These are phyloP conservation scores for Cyanodermella asteris DNA, from an alignment of 2,329 filamentous ascomycete species.

Conservation along the genomic window DNA sequence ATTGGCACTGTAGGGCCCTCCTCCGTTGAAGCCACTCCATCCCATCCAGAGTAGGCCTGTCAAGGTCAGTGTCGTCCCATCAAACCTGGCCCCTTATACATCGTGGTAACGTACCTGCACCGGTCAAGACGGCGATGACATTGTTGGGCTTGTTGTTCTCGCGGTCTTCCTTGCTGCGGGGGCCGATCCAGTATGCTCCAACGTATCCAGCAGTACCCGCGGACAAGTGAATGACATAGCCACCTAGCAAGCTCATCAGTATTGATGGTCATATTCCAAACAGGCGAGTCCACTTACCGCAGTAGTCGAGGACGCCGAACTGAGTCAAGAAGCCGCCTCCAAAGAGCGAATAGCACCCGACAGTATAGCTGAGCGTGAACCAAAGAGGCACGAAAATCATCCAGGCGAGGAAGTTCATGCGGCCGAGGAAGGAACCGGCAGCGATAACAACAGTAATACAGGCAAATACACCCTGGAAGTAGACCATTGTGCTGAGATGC, in stretches of 20 bases:
- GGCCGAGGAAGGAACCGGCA: conserved; percentile 24
- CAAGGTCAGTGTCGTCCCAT: no score
- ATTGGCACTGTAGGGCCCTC: conserved; percentile 28
- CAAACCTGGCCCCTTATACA: no score
- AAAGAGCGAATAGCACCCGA: conserved; percentile 25
- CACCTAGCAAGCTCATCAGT: no score
- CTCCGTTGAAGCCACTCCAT: conserved; percentile 32
- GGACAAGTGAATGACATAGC: conserved; percentile 31
- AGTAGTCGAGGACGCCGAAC: conserved; percentile 28
- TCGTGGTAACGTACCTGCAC: no score
- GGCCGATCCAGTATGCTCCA: conserved; percentile 26
- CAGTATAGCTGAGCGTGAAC: conserved; percentile 25
- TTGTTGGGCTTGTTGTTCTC: conserved; percentile 27
- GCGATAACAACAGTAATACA: conserved; percentile 28
- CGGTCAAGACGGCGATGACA: conserved; percentile 22
- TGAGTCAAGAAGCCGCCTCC: conserved; percentile 25
- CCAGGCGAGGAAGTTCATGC: conserved; percentile 31
- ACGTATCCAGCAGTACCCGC: conserved; percentile 29
- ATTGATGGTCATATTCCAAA: no score
- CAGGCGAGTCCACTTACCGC: no score
- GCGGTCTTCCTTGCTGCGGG: conserved; percentile 22
- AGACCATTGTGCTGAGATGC: conserved; percentile 31
- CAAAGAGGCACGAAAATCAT: conserved; percentile 30
- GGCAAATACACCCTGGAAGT: conserved; percentile 32
- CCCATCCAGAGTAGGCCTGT: conserved; percentile 31